phyloP scores from a whole-genome alignment of 2,329 filamentous ascomycete genomes.

The Orbilia oligospora region DNA sequence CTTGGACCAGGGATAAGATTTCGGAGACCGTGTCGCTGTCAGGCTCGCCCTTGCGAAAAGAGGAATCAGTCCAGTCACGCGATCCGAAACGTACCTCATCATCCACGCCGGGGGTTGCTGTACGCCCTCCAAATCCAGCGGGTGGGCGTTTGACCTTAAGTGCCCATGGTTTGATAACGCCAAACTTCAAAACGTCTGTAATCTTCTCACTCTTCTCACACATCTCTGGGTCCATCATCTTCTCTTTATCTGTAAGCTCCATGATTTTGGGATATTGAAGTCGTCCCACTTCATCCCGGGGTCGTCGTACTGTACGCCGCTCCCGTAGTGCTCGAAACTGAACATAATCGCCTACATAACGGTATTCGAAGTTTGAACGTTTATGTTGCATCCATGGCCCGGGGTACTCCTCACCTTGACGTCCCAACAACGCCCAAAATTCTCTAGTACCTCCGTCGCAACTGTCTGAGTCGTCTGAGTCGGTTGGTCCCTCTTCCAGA shows the following conservation, averaged over 20 bases:
- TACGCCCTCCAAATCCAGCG: too few species aligned
- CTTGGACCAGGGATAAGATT: too few species aligned
- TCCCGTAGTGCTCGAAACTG: neutral
- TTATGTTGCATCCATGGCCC: too few species aligned
- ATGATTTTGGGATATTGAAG: neutral
- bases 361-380: neutral
- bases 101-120: too few species aligned
- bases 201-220: neutral
- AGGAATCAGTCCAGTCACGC: too few species aligned
- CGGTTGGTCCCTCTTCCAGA: too few species aligned
- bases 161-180: neutral
- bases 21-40: too few species aligned
- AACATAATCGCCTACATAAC: neutral
- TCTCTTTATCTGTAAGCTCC: neutral
- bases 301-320: neutral
- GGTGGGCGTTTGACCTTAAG: neutral
- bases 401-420: too few species aligned
- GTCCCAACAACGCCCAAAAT: too few species aligned
- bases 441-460: too few species aligned
- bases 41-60: too few species aligned
- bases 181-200: neutral
- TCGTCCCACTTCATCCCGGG: neutral
- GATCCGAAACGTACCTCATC: neutral
- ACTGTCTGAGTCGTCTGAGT: too few species aligned
- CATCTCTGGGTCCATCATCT: neutral